Evolutionary conservation across 129 eudicot species (phyloP).

Genomic region (Heracleum sosnowskyi): DNA sequence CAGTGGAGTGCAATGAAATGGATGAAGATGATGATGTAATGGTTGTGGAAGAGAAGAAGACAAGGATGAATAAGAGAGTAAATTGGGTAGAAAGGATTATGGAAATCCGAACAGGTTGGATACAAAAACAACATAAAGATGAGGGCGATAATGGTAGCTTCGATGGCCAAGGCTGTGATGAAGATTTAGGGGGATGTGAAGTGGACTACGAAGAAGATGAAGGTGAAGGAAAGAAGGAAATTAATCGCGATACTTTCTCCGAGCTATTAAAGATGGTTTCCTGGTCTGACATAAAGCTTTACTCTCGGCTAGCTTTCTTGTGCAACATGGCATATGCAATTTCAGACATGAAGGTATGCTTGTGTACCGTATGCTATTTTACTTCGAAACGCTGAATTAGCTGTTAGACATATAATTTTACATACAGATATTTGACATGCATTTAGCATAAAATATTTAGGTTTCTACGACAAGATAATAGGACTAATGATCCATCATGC

Average conservation of each 20-base stretch:
- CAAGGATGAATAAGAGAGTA: constrained; percentile 29
- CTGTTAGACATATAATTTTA: neutral
- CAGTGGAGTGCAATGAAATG: constrained; percentile 16
- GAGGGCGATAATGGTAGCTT: constrained; percentile 20
- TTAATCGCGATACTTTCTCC: constrained; percentile 42
- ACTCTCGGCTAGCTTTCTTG: constrained; percentile 66
- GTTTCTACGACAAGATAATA: neutral
- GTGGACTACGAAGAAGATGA: constrained; percentile 60
- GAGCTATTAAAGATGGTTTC: constrained; percentile 45
- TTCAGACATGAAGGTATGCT: constrained; percentile 69
- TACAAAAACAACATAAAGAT: constrained; percentile 23
- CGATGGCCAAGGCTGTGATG: constrained; percentile 32
- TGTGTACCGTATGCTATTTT: neutral
- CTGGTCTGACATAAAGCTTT: constrained; percentile 62
- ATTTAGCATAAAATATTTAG: neutral
- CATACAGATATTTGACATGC: neutral
- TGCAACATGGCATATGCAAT: constrained; percentile 82
- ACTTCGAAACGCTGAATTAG: neutral
- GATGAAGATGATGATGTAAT: constrained; percentile 10
- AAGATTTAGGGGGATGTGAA: constrained; percentile 44
- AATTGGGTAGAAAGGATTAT: constrained; percentile 61
- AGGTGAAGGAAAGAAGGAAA: constrained; percentile 14
- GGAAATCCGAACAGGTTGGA: constrained; percentile 50
- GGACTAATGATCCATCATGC: neutral
- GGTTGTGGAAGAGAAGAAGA: constrained; percentile 14